phyloP scores from a whole-genome alignment of 371 early-diverging fungal species.

The Lichtheimia ornata region DNA sequence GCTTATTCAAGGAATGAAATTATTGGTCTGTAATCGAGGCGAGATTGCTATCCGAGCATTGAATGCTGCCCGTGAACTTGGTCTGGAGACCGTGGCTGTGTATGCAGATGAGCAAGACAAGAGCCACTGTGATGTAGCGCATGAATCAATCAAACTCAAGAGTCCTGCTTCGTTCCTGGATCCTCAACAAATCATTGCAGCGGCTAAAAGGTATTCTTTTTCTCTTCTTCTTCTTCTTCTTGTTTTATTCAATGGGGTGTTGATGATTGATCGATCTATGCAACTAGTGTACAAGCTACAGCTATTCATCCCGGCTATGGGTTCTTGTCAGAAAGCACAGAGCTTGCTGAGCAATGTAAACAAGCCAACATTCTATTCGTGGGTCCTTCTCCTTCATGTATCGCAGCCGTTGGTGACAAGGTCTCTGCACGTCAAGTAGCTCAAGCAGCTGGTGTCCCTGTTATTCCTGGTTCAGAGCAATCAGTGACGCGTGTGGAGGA shows the following conservation, averaged over 20 bases:
- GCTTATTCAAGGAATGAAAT: conserved; percentile 14
- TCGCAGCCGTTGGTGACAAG: conserved; percentile 92
- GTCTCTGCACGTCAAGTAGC: conserved; percentile 55
- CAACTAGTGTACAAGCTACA: conserved; percentile 24
- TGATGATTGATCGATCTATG: background rate
- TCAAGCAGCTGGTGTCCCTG: conserved; percentile 30
- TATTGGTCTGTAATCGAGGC: conserved; percentile 44
- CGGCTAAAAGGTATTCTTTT: conserved; percentile 32
- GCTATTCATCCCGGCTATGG: conserved; percentile 92
- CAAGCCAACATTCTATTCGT: conserved; percentile 67
- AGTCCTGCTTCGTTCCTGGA: conserved; percentile 30
- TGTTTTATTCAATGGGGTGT: background rate
- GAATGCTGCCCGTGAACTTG: conserved; percentile 37
- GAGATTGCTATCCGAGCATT: conserved; percentile 50
- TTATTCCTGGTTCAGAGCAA: conserved; percentile 32
- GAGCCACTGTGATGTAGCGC: conserved; percentile 27
- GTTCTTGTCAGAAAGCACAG: conserved; percentile 78
- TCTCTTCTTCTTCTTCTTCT: too few relatives aligned
- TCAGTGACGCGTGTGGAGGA: conserved; percentile 22
- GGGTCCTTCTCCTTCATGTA: conserved; percentile 76
- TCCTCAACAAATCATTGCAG: conserved; percentile 28
- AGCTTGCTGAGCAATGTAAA: conserved; percentile 67
- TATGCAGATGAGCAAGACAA: conserved; percentile 37
- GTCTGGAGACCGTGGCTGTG: conserved; percentile 36
- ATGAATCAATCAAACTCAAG: conserved; percentile 25